phyloP scores from a whole-genome alignment of 495 filamentous ascomycete genomes.

The Aspergillus kassunensis region DNA sequence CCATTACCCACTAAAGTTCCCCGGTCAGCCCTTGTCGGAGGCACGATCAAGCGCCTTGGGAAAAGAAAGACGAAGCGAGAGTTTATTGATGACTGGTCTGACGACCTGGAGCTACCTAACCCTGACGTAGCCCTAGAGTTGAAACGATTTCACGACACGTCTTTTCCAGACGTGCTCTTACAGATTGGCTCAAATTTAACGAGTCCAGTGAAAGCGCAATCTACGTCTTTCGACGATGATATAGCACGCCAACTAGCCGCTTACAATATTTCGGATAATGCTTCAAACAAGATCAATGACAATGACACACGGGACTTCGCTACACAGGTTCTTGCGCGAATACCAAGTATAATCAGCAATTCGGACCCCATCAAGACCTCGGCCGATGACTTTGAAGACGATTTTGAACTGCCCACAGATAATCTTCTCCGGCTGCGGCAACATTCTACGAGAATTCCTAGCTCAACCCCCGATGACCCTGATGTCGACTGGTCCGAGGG shows the following conservation, averaged over 20 bases:
- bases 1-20: slow-evolving; percentile 87
- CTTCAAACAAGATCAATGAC: slow-evolving; percentile 58
- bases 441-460: slow-evolving; percentile 54
- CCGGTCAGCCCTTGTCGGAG: slow-evolving; percentile 88
- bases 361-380: slow-evolving; percentile 26
- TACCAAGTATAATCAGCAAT: slow-evolving; percentile 27
- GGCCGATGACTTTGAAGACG: slow-evolving; percentile 70
- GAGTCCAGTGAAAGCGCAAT: slow-evolving; percentile 36
- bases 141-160: slow-evolving; percentile 52
- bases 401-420: slow-evolving; percentile 67
- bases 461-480: slow-evolving; percentile 67
- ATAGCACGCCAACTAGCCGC: slow-evolving; percentile 21
- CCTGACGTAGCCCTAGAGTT: slow-evolving; percentile 57
- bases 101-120: slow-evolving; percentile 80
- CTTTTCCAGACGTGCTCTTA: slow-evolving; percentile 65
- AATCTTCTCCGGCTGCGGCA: slow-evolving; percentile 57
- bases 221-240: slow-evolving; percentile 30
- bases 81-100: slow-evolving; percentile 83
- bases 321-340: slow-evolving; percentile 54
- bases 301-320: slow-evolving; percentile 60
- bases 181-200: slow-evolving; percentile 53
- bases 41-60: slow-evolving; percentile 88
- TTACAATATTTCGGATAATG: slow-evolving; percentile 47
- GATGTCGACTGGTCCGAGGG: slow-evolving; percentile 86
- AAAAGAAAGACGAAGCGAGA: slow-evolving; percentile 72